A percentile compares a stretch with the other conserved stretches of the same genome.
Conservation (phyloP, 345 rosid species). For the Pistacia vera region DNA sequence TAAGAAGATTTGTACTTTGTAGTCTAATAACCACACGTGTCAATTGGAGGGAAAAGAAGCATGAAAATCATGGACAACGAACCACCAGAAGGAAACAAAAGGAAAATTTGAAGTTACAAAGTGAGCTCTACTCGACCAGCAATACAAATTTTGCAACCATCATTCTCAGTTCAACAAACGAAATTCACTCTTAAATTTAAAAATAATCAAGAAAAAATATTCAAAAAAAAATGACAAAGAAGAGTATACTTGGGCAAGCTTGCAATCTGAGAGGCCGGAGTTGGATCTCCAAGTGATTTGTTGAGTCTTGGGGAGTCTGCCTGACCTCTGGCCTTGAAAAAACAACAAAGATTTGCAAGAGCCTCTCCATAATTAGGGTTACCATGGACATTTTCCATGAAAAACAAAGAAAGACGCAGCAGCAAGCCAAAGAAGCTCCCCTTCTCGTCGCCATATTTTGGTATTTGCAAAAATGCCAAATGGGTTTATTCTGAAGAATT, state of each 20-base stretch:
- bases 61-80: too few relatives aligned
- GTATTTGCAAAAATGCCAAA: constrained; percentile 1
- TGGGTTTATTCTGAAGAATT: not conserved
- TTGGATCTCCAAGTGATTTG: constrained; percentile 67
- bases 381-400: constrained; percentile 34
- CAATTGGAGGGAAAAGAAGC: too few relatives aligned
- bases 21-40: too few relatives aligned
- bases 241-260: constrained; percentile 48
- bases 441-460: constrained; percentile 17
- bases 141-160: too few relatives aligned
- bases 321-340: constrained; percentile 93
- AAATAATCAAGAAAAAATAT: not conserved
- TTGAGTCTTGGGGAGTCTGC: constrained; percentile 61
- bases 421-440: constrained; percentile 16
- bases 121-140: too few relatives aligned
- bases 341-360: constrained; percentile 70
- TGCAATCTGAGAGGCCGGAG: constrained; percentile 83
- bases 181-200: not conserved
- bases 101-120: too few relatives aligned
- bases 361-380: constrained; percentile 85
- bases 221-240: too few relatives aligned
- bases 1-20: too few relatives aligned
- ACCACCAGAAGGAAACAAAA: too few relatives aligned
- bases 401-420: constrained; percentile 22
- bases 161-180: too few relatives aligned